These are phyloP conservation scores for Spergularia bocconei DNA, from an alignment of 148 eudicot genomes.

Conservation along the genomic window DNA sequence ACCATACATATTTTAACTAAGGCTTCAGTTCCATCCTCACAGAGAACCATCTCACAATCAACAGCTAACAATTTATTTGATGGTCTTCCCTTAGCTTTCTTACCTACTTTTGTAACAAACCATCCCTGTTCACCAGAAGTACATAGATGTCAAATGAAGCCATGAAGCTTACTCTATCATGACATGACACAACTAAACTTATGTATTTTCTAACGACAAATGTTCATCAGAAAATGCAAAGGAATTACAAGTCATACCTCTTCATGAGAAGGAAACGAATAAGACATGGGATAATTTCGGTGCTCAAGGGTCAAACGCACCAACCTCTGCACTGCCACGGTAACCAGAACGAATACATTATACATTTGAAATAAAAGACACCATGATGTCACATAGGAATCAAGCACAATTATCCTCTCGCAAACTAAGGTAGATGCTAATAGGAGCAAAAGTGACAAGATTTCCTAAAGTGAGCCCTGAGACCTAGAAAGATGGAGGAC, in stretches of 20 bases:
- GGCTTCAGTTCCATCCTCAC: conserved; percentile 97
- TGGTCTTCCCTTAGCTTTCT: conserved; percentile 43
- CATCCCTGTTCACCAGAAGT: conserved; percentile 56
- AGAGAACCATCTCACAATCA: conserved; percentile 99
- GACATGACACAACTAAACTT: background rate
- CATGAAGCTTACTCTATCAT: conserved; percentile 2
- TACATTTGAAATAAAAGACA: background rate
- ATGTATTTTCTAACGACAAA: conserved; percentile 2
- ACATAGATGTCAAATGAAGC: background rate
- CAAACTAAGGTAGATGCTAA: background rate
- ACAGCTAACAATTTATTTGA: conserved; percentile 61
- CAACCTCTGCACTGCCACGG: conserved; percentile 68
- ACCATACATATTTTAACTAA: conserved; percentile 82
- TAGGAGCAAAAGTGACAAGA: background rate
- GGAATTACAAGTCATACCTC: conserved; percentile 46
- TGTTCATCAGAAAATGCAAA: background rate
- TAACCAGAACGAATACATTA: conserved; percentile 23
- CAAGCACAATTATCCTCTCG: background rate
- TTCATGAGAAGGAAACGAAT: conserved; percentile 72
- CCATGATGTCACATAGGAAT: background rate
- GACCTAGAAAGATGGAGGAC: too few relatives aligned
- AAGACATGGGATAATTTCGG: conserved; percentile 52
- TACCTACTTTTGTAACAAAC: conserved; percentile 53
- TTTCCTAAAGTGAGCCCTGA: too few relatives aligned
- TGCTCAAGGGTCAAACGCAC: conserved; percentile 70